phyloP scores from a whole-genome alignment of 1,284 basidiomycete genomes.

The Malassezia furfur region DNA sequence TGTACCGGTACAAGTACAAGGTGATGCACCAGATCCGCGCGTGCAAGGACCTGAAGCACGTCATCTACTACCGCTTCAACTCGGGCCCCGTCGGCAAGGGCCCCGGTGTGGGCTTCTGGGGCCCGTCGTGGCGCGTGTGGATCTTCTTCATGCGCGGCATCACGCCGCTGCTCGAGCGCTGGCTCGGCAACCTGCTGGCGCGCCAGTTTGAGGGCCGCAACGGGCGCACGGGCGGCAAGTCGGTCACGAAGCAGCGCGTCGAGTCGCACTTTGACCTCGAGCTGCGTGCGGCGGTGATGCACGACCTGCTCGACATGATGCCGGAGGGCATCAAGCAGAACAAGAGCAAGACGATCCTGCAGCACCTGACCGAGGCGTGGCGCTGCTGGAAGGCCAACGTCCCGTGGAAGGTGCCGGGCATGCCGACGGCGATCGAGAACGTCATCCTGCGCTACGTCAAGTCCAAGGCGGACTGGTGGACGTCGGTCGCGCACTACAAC shows the following conservation, averaged over 20 bases:
- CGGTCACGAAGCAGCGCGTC: constrained; percentile 96
- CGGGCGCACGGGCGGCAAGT: constrained; percentile 67
- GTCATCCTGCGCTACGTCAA: constrained; percentile 99
- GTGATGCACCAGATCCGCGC: constrained; percentile 98
- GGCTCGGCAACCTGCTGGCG: constrained; percentile 93
- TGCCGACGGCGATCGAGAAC: constrained; percentile 97
- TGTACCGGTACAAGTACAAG: constrained; percentile 99
- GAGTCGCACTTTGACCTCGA: constrained; percentile 98
- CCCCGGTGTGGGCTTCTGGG: constrained; percentile 98
- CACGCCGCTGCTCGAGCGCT: constrained; percentile 89
- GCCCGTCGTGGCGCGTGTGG: constrained; percentile 99
- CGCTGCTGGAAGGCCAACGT: constrained; percentile 95
- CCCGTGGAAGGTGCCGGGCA: constrained; percentile 91
- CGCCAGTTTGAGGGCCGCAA: constrained; percentile 95
- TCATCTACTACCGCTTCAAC: constrained; percentile 88
- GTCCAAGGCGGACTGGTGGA: constrained; percentile 99
- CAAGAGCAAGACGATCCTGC: constrained; percentile 96
- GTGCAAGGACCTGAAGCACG: constrained; percentile 87
- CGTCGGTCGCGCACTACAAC: constrained; percentile 81
- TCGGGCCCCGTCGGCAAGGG: constrained; percentile 98
- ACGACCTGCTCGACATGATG: constrained; percentile 84
- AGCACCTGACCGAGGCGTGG: constrained; percentile 96
- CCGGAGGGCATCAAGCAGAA: constrained; percentile 98
- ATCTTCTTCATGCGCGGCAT: constrained; percentile 99
- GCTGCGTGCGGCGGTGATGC: constrained; percentile 95